Evolutionary conservation across 202 grass and related monocot species (phyloP).

Genomic region (Schoenoplectus tabernaemontani): DNA sequence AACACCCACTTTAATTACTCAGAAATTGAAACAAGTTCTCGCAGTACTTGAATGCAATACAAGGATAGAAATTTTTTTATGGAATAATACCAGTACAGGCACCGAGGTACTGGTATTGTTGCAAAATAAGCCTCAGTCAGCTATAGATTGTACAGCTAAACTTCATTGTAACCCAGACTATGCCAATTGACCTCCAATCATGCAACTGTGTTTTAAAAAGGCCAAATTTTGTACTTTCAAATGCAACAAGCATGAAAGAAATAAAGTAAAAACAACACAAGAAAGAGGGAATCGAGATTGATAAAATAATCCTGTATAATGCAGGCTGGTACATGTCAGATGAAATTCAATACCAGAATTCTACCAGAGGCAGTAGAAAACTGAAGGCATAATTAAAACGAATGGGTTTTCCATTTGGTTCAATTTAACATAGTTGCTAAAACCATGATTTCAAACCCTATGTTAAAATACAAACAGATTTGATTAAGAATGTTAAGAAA

Average conservation of each 20-base stretch:
- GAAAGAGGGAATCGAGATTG: not conserved
- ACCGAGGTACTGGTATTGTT: not conserved
- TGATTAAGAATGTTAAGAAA: not conserved
- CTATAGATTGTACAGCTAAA: not conserved
- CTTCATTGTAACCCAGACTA: not conserved
- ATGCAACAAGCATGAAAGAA: not conserved
- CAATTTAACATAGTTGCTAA: not conserved
- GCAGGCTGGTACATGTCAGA: not conserved
- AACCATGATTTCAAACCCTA: slow-evolving; percentile 1
- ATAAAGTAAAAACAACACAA: not conserved
- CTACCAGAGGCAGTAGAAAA: not conserved
- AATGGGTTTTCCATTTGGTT: not conserved
- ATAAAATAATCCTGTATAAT: not conserved
- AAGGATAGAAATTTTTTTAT: not conserved
- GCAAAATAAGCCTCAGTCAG: not conserved
- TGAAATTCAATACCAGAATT: not conserved
- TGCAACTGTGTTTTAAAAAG: not conserved
- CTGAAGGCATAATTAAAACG: not conserved
- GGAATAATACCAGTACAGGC: too few species aligned
- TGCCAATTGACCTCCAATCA: not conserved
- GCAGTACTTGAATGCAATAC: not conserved
- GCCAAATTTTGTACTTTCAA: not conserved
- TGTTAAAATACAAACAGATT: not conserved
- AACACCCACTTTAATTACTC: not conserved
- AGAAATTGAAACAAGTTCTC: not conserved